These are phyloP conservation scores for Pichia sp. DNA, from an alignment of 1,139 yeast species.

Conservation along the genomic window DNA sequence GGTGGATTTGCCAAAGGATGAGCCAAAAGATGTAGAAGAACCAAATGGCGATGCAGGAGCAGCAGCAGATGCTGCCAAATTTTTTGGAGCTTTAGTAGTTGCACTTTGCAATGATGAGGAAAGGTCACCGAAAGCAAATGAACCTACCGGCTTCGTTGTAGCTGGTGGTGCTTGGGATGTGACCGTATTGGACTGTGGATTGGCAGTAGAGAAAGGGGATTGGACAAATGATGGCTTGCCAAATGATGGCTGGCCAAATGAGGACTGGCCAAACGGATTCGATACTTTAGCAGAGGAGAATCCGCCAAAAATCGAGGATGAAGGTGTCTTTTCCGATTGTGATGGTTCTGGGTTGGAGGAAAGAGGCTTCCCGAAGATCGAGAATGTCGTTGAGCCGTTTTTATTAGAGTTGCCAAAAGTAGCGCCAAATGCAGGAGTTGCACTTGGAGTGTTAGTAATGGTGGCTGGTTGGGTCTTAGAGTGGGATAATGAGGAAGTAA, in stretches of 20 bases:
- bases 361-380: constrained; percentile 11
- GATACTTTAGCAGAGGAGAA: not conserved
- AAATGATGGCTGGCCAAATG: not conserved
- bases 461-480: not conserved
- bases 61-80: not conserved
- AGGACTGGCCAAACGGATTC: constrained; percentile 8
- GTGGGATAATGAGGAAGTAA: not conserved
- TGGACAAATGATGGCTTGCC: constrained; percentile 5
- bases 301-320: not conserved
- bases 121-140: not conserved
- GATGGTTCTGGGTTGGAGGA: not conserved
- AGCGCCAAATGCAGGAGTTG: not conserved
- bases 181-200: too few species aligned
- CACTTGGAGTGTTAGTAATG: not conserved
- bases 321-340: constrained; percentile 3
- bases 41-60: constrained; percentile 3
- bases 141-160: not conserved
- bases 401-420: constrained; percentile 7
- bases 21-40: constrained; percentile 8
- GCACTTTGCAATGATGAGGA: not conserved
- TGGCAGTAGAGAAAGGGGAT: not conserved
- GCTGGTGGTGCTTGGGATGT: too few species aligned
- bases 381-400: constrained; percentile 16
- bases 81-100: not conserved
- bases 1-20: constrained; percentile 18